phyloP scores from a whole-genome alignment of 148 eudicot genomes.

The Rhododendron ferrugineum region DNA sequence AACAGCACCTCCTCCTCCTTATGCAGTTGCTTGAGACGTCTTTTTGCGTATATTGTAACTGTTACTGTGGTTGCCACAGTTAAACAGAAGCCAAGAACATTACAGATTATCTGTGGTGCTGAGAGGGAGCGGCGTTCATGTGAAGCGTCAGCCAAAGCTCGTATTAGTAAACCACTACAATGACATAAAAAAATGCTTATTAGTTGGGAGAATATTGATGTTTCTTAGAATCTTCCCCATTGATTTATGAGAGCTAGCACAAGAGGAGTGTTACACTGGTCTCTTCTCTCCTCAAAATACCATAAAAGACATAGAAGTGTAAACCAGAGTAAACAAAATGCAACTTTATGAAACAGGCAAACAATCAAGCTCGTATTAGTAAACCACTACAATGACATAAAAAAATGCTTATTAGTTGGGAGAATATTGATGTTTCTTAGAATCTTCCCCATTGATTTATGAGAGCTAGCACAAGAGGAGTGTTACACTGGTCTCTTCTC shows the following conservation, averaged over 20 bases:
- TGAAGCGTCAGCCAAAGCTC: slow-evolving; percentile 78
- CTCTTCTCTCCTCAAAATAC: neutral
- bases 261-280: neutral
- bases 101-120: slow-evolving; percentile 54
- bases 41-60: slow-evolving; percentile 65
- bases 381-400: slow-evolving; percentile 55
- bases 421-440: neutral
- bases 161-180: slow-evolving; percentile 74
- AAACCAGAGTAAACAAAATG: neutral
- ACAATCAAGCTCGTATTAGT: neutral
- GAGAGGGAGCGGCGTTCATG: slow-evolving; percentile 46
- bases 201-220: neutral
- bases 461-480: neutral
- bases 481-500: neutral
- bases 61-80: slow-evolving; percentile 56
- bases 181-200: neutral
- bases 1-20: slow-evolving; percentile 37
- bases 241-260: neutral
- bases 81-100: slow-evolving; percentile 59
- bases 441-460: neutral
- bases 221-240: neutral
- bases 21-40: slow-evolving; percentile 57
- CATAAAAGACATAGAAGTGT: neutral
- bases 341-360: neutral
- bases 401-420: neutral